Evolutionary conservation across 1,284 basidiomycete species (phyloP), one percentile per base, ranked within the genome.

Genomic region (Prillingera fragicola): DNA sequence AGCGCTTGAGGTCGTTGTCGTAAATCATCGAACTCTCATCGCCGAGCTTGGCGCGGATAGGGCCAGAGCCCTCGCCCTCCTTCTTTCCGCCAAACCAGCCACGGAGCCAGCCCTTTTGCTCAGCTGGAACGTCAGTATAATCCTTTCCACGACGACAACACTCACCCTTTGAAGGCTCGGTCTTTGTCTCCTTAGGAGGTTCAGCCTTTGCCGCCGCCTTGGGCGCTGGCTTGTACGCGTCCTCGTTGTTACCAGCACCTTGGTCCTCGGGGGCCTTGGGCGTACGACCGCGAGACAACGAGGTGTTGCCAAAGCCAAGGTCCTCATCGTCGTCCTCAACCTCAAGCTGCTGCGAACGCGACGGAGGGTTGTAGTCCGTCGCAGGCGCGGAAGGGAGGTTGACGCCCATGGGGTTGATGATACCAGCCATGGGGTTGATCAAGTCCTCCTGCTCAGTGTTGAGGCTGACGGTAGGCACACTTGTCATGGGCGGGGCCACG

Each of bases 1-100:
- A 99, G 51, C 85, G 80, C 71, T 95, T 95, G 52, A 85, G 78
- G 18, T 96, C 90, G 59, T 86, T 83, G 70, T 99, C 95, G 67
- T 87, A 99, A 57, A 90, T 87, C 74, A 98, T 94, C 34, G 82
- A 77, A 24, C 79, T 88, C 63, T 94, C 83, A 60, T 98, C 88
- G 15, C 95, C 95, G 18, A 98, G 78, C 57, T 88, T 97, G 14
- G 94, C 95, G 64, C 82, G 85, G 45, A 91, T 74, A 7, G 90
- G 88, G 14, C 77, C 63, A 10, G 74, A 57, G 8, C 78, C 75
- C 18, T 76, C 72, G 15, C 45, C 24, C 29, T 41, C 15, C 29
- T 41, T 21, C 15, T 27, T 27, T n/a, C 21, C 25, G 3, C 33
- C 23, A 5, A 35, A 35, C 36, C 36, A 38, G 22, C 36, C 23